A percentile compares a stretch with the other conserved stretches of the same genome.
These are phyloP conservation scores for Aspergillus felis DNA, from an alignment of 2,329 filamentous ascomycete species.

Conservation along the genomic window DNA sequence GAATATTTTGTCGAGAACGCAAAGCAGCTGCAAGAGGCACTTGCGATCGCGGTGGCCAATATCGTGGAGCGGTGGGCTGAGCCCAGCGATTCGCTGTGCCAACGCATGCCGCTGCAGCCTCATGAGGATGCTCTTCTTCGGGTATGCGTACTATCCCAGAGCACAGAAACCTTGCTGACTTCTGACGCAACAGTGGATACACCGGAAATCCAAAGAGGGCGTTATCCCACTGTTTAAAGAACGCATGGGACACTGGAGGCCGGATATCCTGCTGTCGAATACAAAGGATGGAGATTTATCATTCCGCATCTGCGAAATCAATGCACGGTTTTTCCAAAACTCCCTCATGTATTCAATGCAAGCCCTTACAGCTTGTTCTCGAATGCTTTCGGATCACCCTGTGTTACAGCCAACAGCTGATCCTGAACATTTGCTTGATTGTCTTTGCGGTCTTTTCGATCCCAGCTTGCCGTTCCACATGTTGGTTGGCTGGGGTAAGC, in stretches of 20 bases:
- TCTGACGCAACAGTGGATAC: conserved; percentile 1
- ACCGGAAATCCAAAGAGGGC: neutral
- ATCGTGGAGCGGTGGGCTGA: too few relatives aligned
- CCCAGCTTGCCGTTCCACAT: neutral
- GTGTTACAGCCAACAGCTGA: neutral
- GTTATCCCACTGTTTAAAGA: conserved; percentile 7
- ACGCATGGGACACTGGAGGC: conserved; percentile 15
- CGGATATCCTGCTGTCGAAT: conserved; percentile 12
- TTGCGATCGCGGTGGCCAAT: too few relatives aligned
- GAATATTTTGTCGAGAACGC: too few relatives aligned
- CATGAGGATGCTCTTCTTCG: too few relatives aligned
- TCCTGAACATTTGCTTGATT: too few relatives aligned
- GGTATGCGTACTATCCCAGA: too few relatives aligned
- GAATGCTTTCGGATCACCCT: neutral
- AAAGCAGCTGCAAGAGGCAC: too few relatives aligned
- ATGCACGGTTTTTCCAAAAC: conserved; percentile 2
- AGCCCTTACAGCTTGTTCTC: neutral
- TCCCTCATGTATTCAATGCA: neutral
- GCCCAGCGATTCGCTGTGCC: too few relatives aligned
- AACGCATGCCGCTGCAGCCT: too few relatives aligned
- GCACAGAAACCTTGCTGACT: too few relatives aligned
- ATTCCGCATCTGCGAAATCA: conserved; percentile 18
- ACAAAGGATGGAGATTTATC: neutral
- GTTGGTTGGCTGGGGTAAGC: neutral
- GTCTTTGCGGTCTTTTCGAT: too few relatives aligned